Base-by-base conservation (phyloP, 768 basidiomycete species). In the Pleurotus salmoneostramineus region DNA sequence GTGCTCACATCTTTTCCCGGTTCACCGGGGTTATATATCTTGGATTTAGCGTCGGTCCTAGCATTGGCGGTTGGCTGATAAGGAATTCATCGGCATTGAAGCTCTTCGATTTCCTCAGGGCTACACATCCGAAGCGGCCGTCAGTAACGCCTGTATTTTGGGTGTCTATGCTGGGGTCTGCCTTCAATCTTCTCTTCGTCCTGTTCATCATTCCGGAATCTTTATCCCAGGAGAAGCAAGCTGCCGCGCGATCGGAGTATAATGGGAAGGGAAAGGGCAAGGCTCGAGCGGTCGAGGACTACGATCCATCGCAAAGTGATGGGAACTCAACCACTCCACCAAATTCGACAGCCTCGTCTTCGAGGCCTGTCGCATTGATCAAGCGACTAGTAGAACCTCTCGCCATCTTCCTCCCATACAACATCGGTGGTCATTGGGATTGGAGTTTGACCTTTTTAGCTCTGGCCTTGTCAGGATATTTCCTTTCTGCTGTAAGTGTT, bases 371-470 rank as follows among this genome's bases (percentile, higher is more conserved):
- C 8, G n/a, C n/a, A n/a, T 60, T 72, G 61, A 32, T 84, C 72
- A 60, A 62, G 74, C 47, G 65, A 2, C 72, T 82, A 48, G 65
- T 81, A 56, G 75, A 75, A 21, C 90, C 93, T 0, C 73, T 95
- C n/a, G 74, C 76, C 0, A 68, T 92, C n/a, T 91, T 95, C 69
- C 68, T 87, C 50, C 93, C 93, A 3, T 70, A 71, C 5, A 72
- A 71, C 42, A 77, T 80, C 57, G 72, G 67, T 50, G 72, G 69
- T 63, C 72, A 66, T 59, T 75, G 73, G 60, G 93, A 95, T 69
- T 95, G 90, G 89, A 92, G 87, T 66, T 68, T 96, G 65, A 91
- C 89, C 2, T 74, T 85, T 56, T 72, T 95, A 3, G 90, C 83
- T 3, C 59, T 78, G 1, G 80, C 84, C 2, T 68, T 89, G 57